Evolutionary conservation across 2,329 filamentous ascomycete genomes (phyloP).

Genomic region (Botrytis medusae): DNA sequence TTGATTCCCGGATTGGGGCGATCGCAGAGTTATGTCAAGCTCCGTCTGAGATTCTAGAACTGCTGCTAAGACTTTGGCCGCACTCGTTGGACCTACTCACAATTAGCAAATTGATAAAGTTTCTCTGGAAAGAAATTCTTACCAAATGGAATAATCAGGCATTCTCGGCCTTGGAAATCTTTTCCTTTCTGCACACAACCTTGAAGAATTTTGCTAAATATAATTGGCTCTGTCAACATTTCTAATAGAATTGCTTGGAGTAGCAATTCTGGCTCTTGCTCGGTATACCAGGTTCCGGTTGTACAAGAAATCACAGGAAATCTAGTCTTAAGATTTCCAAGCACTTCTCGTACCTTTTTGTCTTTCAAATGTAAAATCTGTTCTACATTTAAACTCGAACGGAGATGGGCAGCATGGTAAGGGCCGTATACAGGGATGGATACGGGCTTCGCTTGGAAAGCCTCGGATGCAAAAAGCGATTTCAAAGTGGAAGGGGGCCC

Average conservation of each 20-base stretch:
- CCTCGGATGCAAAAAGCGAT: conserved; percentile 17
- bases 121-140: not conserved
- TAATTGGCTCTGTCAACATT: conserved; percentile 51
- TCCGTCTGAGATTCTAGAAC: conserved; percentile 20
- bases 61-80: conserved; percentile 38
- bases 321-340: conserved; percentile 47
- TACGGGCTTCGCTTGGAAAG: conserved; percentile 17
- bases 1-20: not conserved
- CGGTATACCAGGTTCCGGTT: conserved; percentile 26
- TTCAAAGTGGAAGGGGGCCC: conserved; percentile 19
- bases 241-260: conserved; percentile 42
- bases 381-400: conserved; percentile 30
- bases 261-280: conserved; percentile 25
- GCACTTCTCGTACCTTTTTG: conserved; percentile 44
- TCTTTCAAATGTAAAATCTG: conserved; percentile 30
- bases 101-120: conserved; percentile 31
- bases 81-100: conserved; percentile 51
- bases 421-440: conserved; percentile 33
- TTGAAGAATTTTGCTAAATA: conserved; percentile 50
- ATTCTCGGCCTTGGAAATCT: conserved; percentile 43
- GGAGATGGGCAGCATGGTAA: conserved; percentile 39
- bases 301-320: conserved; percentile 53
- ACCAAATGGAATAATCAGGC: conserved; percentile 51
- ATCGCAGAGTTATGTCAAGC: conserved; percentile 14
- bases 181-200: conserved; percentile 48